phyloP scores from a whole-genome alignment of 352 stramenopile species.

The Plasmopara viticola region DNA sequence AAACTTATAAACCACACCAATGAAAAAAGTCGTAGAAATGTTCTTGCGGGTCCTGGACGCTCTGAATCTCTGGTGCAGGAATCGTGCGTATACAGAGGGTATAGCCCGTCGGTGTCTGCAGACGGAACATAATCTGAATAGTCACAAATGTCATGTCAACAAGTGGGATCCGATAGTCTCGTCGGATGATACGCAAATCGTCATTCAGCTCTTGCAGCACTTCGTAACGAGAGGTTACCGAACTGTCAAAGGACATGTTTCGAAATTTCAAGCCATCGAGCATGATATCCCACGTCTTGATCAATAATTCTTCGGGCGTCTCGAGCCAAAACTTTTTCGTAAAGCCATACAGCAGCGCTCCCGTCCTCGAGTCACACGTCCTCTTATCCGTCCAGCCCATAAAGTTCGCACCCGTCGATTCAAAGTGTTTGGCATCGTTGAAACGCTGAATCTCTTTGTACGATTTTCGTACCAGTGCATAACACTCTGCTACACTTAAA shows the following conservation, averaged over 20 bases:
- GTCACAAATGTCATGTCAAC: conserved; percentile 50
- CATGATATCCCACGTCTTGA: conserved; percentile 46
- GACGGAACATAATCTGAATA: conserved; percentile 53
- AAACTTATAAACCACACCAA: conserved; percentile 27
- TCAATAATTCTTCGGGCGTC: conserved; percentile 23
- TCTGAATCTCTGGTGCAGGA: conserved; percentile 45
- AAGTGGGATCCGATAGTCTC: conserved; percentile 39
- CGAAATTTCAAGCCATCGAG: conserved; percentile 35
- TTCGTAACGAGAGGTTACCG: conserved; percentile 39
- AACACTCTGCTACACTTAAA: conserved; percentile 25
- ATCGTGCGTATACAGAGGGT: conserved; percentile 64
- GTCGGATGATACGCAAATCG: conserved; percentile 52
- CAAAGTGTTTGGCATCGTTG: conserved; percentile 18
- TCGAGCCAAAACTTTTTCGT: conserved; percentile 41
- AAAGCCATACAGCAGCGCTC: conserved; percentile 49
- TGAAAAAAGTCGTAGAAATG: conserved; percentile 58
- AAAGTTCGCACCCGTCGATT: conserved; percentile 36
- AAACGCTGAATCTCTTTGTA: conserved; percentile 51
- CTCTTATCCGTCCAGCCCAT: conserved; percentile 53
- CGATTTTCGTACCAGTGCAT: conserved; percentile 43
- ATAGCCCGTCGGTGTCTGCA: conserved; percentile 53
- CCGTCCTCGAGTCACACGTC: conserved; percentile 22
- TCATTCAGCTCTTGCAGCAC: conserved; percentile 56
- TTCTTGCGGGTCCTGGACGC: conserved; percentile 33
- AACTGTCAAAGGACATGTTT: conserved; percentile 43